Percentiles rank a stretch among this genome's conserved stretches.
These are phyloP conservation scores for Zasmidium cellare DNA, from an alignment of 2,329 filamentous ascomycete genomes.

Conservation along the genomic window DNA sequence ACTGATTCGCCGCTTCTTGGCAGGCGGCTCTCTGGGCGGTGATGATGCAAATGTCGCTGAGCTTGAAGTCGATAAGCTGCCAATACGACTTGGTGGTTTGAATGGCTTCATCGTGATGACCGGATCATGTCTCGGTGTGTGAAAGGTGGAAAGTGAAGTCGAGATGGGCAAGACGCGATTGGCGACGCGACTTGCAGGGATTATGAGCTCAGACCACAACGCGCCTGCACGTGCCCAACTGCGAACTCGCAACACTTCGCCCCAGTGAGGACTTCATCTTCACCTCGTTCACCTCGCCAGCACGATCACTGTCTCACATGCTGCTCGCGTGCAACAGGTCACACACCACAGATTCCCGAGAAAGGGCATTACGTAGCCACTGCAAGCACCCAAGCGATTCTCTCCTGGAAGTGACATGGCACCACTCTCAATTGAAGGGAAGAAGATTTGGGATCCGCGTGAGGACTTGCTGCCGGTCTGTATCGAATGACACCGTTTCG, in stretches of 20 bases:
- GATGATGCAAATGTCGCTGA: neutral
- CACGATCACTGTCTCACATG: neutral
- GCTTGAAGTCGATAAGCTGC: conserved; percentile 11
- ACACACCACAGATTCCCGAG: neutral
- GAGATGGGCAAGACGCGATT: neutral
- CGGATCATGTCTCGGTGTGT: neutral
- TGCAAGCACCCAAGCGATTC: neutral
- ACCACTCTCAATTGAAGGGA: too few species aligned
- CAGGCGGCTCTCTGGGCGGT: conserved; percentile 33
- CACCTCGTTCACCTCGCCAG: too few species aligned
- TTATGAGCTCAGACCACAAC: neutral
- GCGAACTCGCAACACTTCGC: too few species aligned
- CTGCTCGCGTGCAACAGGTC: neutral
- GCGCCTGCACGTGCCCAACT: neutral
- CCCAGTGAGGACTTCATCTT: too few species aligned
- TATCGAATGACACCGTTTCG: too few species aligned
- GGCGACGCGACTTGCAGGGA: neutral
- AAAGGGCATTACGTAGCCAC: neutral
- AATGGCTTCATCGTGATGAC: conserved; percentile 32
- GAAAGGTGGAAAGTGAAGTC: neutral
- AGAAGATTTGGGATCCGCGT: too few species aligned
- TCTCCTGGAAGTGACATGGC: too few species aligned
- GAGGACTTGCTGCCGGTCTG: too few species aligned
- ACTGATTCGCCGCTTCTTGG: conserved; percentile 44
- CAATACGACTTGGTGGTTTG: conserved; percentile 25